A percentile compares a stretch with the other conserved stretches of the same genome.
phyloP scores from a whole-genome alignment of 148 eudicot genomes.

The Silene uniflora region DNA sequence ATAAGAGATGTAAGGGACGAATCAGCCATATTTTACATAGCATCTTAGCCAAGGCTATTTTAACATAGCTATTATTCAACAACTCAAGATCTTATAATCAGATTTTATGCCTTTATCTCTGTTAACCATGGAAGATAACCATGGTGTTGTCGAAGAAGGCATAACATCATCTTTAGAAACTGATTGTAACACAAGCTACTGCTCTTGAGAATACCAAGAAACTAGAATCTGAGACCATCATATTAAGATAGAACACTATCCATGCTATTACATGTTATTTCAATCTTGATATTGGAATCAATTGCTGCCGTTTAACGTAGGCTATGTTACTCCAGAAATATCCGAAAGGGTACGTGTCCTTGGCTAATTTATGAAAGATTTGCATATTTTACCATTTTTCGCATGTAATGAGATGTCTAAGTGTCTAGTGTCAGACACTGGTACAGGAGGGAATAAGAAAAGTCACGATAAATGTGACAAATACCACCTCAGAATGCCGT shows the following conservation, averaged over 20 bases:
- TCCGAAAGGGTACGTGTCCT: no score
- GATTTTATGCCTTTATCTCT: neutral
- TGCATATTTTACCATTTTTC: no score
- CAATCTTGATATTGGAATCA: neutral
- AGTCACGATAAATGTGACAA: neutral
- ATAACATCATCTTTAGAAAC: neutral
- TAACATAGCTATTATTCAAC: neutral
- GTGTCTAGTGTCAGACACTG: no score
- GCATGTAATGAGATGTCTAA: no score
- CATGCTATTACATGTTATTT: neutral
- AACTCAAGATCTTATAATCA: neutral
- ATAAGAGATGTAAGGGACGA: neutral
- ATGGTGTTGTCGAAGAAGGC: neutral
- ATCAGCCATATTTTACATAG: neutral
- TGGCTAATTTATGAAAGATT: no score
- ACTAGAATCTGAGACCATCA: neutral
- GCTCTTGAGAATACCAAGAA: constrained; percentile 2
- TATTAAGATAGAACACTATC: neutral
- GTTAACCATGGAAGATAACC: neutral
- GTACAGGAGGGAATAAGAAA: no score
- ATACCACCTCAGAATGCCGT: neutral
- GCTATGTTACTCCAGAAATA: no score
- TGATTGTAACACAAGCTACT: neutral
- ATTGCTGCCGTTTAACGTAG: neutral
- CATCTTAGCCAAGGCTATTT: neutral